Evolutionary conservation across 208 protist genomes (phyloP), one percentile per base, ranked within the genome.

Genomic region (Strigomonas culicis): DNA sequence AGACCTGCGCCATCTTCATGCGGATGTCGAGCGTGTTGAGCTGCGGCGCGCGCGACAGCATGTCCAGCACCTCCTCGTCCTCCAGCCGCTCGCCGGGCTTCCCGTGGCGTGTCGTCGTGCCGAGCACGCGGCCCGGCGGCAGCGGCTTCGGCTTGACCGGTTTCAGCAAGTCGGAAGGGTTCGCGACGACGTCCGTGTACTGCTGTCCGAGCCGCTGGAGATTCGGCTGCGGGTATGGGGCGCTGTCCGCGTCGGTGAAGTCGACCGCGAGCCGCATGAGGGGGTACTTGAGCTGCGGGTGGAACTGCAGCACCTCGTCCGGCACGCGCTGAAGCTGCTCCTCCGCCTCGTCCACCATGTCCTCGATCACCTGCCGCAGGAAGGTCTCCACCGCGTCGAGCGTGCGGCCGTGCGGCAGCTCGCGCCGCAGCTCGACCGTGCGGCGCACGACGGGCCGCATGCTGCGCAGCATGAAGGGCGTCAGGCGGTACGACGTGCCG

Each of bases 401-500:
- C 1, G 84, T 88, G 34, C 86, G 77, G 39, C 79, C 80, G 27
- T 63, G 50, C 0, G 86, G 84, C 59, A 88, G 58, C 22, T 80
- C 72, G 50, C 73, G 68, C 36, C 68, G 70, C 4, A 98, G 74
- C 68, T 84, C 74, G 11, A 98, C 75, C 4, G 84, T 82, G 39
- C 83, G 82, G 25, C 98, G 77, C 30, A 98, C 82, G 13, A 97
- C 97, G 0, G 97, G 96, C 30, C 97, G 94, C 17, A 98, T 83
- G 25, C 88, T 97, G 30, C 87, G 80, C 22, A 99, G 79, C 41
- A 71, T 59, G 39, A 97, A 92, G 3, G 90, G 82, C 13, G 90
- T 94, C 13, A 99, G 68, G 4, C 93, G 71, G 69, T 96, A 97
- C 19, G 82, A 81, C 21, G 80, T 81, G 24, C 79, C 79, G 0